These are phyloP conservation scores for Psophocarpus tetragonolobus DNA, from an alignment of 306 rosid genomes.

Conservation along the genomic window DNA sequence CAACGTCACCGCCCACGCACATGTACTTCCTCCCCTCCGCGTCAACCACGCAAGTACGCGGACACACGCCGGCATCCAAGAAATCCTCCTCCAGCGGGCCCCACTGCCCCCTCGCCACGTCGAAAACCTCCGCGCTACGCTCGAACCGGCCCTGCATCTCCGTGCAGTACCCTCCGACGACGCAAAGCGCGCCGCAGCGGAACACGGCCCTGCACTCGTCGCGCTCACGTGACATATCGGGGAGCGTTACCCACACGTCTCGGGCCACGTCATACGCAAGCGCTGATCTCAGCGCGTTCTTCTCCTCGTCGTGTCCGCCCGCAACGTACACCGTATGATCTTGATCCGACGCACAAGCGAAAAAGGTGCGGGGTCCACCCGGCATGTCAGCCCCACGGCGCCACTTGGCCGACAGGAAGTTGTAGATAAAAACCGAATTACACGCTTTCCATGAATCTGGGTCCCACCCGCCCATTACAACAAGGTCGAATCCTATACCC, in stretches of 20 bases:
- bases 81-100: conserved; percentile 40
- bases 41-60: conserved; percentile 47
- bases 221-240: conserved; percentile 63
- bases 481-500: conserved; percentile 55
- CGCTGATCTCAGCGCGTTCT: conserved; percentile 64
- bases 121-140: conserved; percentile 56
- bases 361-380: conserved; percentile 59
- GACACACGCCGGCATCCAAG: conserved; percentile 46
- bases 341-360: conserved; percentile 53
- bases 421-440: conserved; percentile 55
- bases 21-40: conserved; percentile 40
- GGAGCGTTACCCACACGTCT: conserved; percentile 50
- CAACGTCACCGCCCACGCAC: conserved; percentile 48
- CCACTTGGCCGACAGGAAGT: conserved; percentile 54
- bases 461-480: conserved; percentile 80
- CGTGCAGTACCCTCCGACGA: conserved; percentile 64
- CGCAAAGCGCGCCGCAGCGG: conserved; percentile 32
- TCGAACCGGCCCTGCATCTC: conserved; percentile 76
- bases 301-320: conserved; percentile 71
- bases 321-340: conserved; percentile 51
- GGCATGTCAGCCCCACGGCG: conserved; percentile 74
- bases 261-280: conserved; percentile 52
- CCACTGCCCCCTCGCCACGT: conserved; percentile 54
- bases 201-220: conserved; percentile 71
- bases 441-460: conserved; percentile 62